Evolutionary conservation across 2,329 filamentous ascomycete species (phyloP), one percentile per base, ranked within the genome.

Genomic region (Endothia cerciana): DNA sequence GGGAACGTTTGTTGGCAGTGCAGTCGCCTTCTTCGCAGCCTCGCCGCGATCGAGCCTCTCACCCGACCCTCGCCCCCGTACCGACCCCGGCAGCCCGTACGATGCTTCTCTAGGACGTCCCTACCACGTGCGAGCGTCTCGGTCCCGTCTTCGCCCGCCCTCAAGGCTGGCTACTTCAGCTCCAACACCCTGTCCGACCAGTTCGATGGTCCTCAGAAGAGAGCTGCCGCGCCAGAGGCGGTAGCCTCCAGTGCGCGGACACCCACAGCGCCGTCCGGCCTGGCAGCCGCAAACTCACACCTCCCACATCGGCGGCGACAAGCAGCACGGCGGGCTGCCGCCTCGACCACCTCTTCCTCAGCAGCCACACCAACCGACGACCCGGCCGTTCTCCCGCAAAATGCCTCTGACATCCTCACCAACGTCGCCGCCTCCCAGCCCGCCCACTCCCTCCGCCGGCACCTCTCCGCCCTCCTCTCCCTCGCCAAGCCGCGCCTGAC

Each of bases 401-500:
- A 78, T 64, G 74, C 77, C 25, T 89, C 87, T 4, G 84, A 86
- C 4, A 76, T 83, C 19, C 82, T 89, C 28, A 81, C 86, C 47
- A 80, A 79, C 59, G 79, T 77, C 58, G 87, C 83, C 64, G 83
- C 81, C 57, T 77, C 78, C 59, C 83, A 81, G 63, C 85, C 81
- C 10, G 75, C 78, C 8, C 75, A 80, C 69, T 87, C 87, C 19
- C 65, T 86, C 62, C 85, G 85, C 30, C 91, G 93, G 65, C 85
- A 87, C 64, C 75, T 95, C 69, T 91, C 93, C 28, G 89, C 92
- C 38, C 93, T 93, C 73, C 89, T 99, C 69, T 92, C 95, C 33
- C 89, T 99, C 70, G 91, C 94, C n/a, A 99, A 99, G 77, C 95
- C 95, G 3, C 93, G 94, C 62, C 88, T 99, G 59, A 94, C 93